Conservation (phyloP, 257 asterid genomes). For the Nicotiana tomentosiformis region DNA sequence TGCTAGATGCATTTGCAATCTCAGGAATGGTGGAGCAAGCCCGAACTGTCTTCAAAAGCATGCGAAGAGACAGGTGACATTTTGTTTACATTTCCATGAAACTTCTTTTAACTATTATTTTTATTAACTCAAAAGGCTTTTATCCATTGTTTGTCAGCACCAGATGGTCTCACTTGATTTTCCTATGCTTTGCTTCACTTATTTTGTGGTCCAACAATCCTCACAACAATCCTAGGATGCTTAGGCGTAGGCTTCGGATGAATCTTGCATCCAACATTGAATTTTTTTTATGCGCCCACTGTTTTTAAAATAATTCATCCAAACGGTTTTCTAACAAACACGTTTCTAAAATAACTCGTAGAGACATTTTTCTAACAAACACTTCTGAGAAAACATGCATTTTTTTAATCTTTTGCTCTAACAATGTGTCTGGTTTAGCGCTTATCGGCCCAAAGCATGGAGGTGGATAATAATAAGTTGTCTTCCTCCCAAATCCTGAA, state of each 20-base stretch:
- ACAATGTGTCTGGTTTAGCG: not conserved
- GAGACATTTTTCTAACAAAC: not conserved
- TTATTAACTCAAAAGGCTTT: not conserved
- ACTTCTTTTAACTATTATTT: not conserved
- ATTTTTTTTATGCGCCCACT: not conserved
- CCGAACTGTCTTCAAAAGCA: constrained; percentile 81
- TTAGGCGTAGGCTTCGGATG: not conserved
- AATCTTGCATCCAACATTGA: not conserved
- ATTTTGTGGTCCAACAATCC: not conserved
- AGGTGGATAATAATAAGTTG: not conserved
- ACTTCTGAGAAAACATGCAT: no score
- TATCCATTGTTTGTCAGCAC: not conserved
- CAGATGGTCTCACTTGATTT: not conserved
- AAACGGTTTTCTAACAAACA: not conserved
- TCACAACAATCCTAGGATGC: not conserved
- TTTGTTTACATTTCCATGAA: not conserved
- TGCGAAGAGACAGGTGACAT: constrained; percentile 86
- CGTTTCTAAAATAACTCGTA: not conserved
- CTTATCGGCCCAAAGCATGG: not conserved
- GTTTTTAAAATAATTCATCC: not conserved
- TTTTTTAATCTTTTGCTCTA: no score
- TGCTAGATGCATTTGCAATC: constrained; percentile 97
- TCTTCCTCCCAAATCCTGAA: not conserved
- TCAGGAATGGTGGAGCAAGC: constrained; percentile 99
- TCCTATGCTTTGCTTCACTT: not conserved